Evolutionary conservation across 2,329 filamentous ascomycete species (phyloP).

Genomic region (Aureobasidium sp.): DNA sequence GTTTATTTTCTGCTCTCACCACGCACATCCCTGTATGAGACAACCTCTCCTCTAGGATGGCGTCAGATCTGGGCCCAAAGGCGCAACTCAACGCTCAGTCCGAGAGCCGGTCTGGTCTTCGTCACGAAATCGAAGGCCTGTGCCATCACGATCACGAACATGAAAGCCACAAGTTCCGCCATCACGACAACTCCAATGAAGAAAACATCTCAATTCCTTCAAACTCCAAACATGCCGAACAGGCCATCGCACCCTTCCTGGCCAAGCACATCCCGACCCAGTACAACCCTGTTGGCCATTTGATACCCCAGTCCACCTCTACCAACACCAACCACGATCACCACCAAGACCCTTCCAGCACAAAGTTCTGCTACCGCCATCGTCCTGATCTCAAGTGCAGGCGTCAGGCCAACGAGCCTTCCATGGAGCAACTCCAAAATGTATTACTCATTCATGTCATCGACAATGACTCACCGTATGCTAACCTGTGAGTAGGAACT

Average conservation of each 20-base stretch:
- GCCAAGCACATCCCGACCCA: conserved; percentile 82
- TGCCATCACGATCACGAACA: conserved; percentile 30
- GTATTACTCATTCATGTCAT: conserved; percentile 37
- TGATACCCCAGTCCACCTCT: conserved; percentile 19
- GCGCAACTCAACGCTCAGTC: neutral
- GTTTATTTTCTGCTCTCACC: neutral
- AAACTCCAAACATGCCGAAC: conserved; percentile 57
- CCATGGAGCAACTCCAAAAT: conserved; percentile 90
- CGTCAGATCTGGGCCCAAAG: neutral
- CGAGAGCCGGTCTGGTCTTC: conserved; percentile 1
- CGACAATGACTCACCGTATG: neutral
- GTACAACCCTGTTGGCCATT: conserved; percentile 67
- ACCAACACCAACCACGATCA: conserved; percentile 25
- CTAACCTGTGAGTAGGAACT: conserved; percentile 54
- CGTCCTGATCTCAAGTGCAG: conserved; percentile 89
- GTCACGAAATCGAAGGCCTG: conserved; percentile 21
- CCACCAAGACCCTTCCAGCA: conserved; percentile 34
- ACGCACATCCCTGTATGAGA: neutral
- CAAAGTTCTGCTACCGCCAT: conserved; percentile 93
- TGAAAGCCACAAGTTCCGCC: conserved; percentile 20
- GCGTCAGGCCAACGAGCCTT: conserved; percentile 84
- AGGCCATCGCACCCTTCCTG: conserved; percentile 81
- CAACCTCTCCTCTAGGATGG: neutral
- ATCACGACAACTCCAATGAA: conserved; percentile 21
- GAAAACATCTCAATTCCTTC: conserved; percentile 36